Base-by-base conservation (phyloP, 78 protist species). In the Bodo saltans region DNA sequence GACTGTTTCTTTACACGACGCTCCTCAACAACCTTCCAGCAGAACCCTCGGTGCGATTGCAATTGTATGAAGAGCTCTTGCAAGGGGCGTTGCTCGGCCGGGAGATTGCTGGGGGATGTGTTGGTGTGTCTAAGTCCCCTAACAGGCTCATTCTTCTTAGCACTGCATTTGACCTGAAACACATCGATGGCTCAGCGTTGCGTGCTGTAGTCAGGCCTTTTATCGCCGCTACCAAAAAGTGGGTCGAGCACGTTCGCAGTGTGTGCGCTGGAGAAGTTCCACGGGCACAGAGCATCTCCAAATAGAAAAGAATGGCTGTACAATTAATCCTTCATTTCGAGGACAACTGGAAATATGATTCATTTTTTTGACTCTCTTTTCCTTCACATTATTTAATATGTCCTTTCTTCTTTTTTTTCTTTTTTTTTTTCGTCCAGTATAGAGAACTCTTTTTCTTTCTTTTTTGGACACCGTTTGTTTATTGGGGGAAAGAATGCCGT, bases 31-130 rank as follows among this genome's bases (percentile, higher is more conserved):
- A 47, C 3, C 82, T 78, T 1, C 82, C 82, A 28, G 8, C 34
- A 3, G 82, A 78, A 32, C 82, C 82, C 38, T 21, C 70, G n/a
- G 34, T 78, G 38, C 26, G 38, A 25, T 3, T 78, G 34, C 53
- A 42, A 37, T 68, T 78, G 35, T 78, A 47, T 37, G 82, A 78
- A n/a, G 23, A 2, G 34, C 82, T 78, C 42, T 2, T 78, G 26
- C 70, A 78, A 17, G 82, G 82, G 4, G 70, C 73, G 26, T 27
- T 78, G 38, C 82, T 78, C 29, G 82, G 82, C 28, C 26, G 82
- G 28, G 82, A 78, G 29, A 78, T 78, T 52, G 52, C 82, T 1
- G 82, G 82, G 29, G 82, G 82, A 21, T 52, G 82, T 8, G 82
- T 78, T 27, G 82, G 82, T 12, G 4, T 78, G 35, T 78, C 82